These are phyloP conservation scores for Tylopilus sp. DNA, from an alignment of 768 basidiomycete genomes.

Conservation along the genomic window DNA sequence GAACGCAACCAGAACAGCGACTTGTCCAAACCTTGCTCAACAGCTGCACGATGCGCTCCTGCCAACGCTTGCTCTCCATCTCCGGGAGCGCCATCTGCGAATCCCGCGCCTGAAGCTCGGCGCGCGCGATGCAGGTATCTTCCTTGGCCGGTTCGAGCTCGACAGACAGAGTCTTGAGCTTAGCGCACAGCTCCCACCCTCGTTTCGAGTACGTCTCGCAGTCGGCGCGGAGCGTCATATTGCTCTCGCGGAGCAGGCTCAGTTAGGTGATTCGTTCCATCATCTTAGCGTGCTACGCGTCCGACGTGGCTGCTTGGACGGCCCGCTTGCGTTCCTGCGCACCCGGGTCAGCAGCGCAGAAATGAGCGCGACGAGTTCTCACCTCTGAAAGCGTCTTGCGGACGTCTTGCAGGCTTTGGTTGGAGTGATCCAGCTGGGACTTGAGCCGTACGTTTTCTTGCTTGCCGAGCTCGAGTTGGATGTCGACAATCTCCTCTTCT, in stretches of 20 bases:
- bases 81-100: constrained; percentile 68
- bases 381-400: constrained; percentile 71
- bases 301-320: constrained; percentile 66
- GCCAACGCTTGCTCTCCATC: constrained; percentile 77
- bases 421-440: constrained; percentile 70
- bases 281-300: constrained; percentile 76
- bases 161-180: constrained; percentile 51
- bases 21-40: constrained; percentile 73
- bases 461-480: constrained; percentile 78
- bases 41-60: constrained; percentile 77
- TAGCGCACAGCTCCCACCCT: constrained; percentile 60
- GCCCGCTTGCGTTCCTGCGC: constrained; percentile 78
- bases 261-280: constrained; percentile 84
- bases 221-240: constrained; percentile 78
- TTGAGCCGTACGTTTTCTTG: constrained; percentile 74
- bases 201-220: constrained; percentile 69
- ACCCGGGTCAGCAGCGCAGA: constrained; percentile 1
- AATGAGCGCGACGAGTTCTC: too few relatives aligned
- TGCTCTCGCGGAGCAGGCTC: constrained; percentile 84
- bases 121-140: constrained; percentile 58
- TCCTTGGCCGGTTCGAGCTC: constrained; percentile 78
- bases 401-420: constrained; percentile 66
- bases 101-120: constrained; percentile 71
- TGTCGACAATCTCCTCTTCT: constrained; percentile 90
- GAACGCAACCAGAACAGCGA: neutral